Evolutionary conservation across 2,329 filamentous ascomycete genomes (phyloP).

Genomic region (Westerdykella sp.): DNA sequence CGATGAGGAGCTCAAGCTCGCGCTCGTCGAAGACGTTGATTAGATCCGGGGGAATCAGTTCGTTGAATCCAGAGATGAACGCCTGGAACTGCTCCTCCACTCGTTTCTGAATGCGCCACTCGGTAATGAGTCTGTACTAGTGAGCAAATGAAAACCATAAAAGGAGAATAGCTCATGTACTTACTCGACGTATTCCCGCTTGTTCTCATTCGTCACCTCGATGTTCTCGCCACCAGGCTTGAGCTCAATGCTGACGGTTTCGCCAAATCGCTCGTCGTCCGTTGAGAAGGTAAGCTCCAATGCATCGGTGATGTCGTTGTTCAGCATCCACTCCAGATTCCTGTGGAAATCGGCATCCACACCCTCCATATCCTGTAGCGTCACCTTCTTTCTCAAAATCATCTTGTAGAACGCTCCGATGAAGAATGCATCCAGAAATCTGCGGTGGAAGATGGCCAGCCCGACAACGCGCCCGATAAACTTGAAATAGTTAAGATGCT

Average conservation of each 20-base stretch:
- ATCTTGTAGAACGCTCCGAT: conserved; percentile 99
- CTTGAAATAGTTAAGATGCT: conserved; percentile 99
- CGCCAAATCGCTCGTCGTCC: conserved; percentile 94
- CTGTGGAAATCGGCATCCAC: conserved; percentile 97
- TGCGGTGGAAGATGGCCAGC: conserved; percentile 92
- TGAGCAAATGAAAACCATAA: conserved; percentile 11
- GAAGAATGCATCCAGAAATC: conserved; percentile 98
- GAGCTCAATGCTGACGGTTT: conserved; percentile 87
- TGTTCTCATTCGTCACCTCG: conserved; percentile 96
- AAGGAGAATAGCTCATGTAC: conserved; percentile 17
- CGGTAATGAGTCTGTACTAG: conserved; percentile 69
- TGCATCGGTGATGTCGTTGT: conserved; percentile 94
- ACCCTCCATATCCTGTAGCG: conserved; percentile 94
- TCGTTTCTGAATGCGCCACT: conserved; percentile 98
- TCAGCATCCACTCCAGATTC: conserved; percentile 93
- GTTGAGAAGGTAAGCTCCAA: conserved; percentile 95
- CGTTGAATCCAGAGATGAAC: conserved; percentile 95
- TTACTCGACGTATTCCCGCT: conserved; percentile 95
- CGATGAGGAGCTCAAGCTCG: conserved; percentile 91
- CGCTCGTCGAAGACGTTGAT: conserved; percentile 99
- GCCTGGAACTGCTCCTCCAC: conserved; percentile 98
- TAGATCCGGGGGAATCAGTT: conserved; percentile 90
- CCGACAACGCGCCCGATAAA: conserved; percentile 98
- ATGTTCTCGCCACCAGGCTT: conserved; percentile 87
- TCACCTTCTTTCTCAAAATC: conserved; percentile 89